Percentiles rank a stretch among this genome's conserved stretches.
phyloP scores from a whole-genome alignment of 805 yeast genomes.

The Zygotorulaspora danielsina region DNA sequence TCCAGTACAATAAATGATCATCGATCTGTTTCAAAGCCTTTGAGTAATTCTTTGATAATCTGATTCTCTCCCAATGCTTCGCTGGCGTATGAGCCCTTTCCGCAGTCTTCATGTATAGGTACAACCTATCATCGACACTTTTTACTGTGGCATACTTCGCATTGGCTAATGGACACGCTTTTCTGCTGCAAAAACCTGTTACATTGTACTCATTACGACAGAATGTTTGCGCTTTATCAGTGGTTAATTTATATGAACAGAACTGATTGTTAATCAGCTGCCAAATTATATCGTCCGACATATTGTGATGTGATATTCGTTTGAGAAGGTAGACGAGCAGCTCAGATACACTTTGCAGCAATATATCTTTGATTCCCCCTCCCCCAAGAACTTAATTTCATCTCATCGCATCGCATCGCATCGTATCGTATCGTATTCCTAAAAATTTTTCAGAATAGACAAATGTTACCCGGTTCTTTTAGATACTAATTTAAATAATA shows the following conservation, averaged over 20 bases:
- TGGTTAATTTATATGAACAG: slow-evolving; percentile 88
- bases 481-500: no score
- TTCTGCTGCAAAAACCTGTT: slow-evolving; percentile 87
- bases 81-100: slow-evolving; percentile 97
- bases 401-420: slow-evolving; percentile 20
- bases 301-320: no score
- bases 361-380: no score
- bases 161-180: slow-evolving; percentile 94
- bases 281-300: slow-evolving; percentile 89
- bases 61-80: slow-evolving; percentile 91
- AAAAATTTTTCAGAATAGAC: slow-evolving; percentile 15
- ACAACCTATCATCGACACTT: slow-evolving; percentile 71
- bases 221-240: slow-evolving; percentile 84
- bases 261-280: slow-evolving; percentile 92
- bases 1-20: slow-evolving; percentile 86
- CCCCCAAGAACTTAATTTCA: no score
- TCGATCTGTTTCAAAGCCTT: slow-evolving; percentile 88
- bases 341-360: no score
- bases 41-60: slow-evolving; percentile 80
- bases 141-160: slow-evolving; percentile 86
- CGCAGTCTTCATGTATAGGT: slow-evolving; percentile 92
- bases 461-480: slow-evolving; percentile 9
- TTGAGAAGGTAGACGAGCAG: no score
- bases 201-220: slow-evolving; percentile 97
- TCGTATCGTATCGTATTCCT: slow-evolving; percentile 26